Evolutionary conservation across 805 yeast species (phyloP), one percentile per base, ranked within the genome.

Genomic region (Torulaspora delbrueckii): DNA sequence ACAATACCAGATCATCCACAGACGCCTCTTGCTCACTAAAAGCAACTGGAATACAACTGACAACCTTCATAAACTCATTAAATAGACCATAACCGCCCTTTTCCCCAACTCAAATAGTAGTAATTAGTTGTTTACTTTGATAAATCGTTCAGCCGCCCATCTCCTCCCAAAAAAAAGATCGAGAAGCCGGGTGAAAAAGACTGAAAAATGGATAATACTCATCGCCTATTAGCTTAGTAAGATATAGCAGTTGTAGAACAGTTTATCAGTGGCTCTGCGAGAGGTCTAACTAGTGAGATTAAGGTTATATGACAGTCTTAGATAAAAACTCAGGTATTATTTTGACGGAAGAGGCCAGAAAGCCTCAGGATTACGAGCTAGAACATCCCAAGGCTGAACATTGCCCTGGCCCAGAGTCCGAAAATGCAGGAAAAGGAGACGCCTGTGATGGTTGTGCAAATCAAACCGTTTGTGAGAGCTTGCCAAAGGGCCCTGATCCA

Each of bases 381-480:
- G 71, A 73, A 45, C 86, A 82, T 0, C 89, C 93, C 0, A 95
- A 84, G 59, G 98, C 99, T 1, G 97, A 89, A 61, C 98, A 93
- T 66, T 93, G 99, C 70, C 99, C 99, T 0, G 99, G 99, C 1
- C 96, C 98, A 1, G 96, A 91, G 61, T 84, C 95, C 2, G 97
- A 89, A 55, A 67, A 70, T 43, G 99, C 99, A 2, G 99, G 99
- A 6, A 80, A 84, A 57, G 90, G 87, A 2, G 96, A 87, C 60
- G 96, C 98, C 9, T 93, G 99, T 62, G 76, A 71, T 7, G 96
- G 97, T 8, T 93, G 99, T 70, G 95, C 97, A 12, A 93, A 93
- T 67, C 89, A 93, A 66, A 80, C 75, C 37, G 85, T 91, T 4
- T 93, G 99, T 68, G 84, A 88, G 42, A 78, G 95, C 2, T 72